These are phyloP conservation scores for Immersiella caudata DNA, from an alignment of 495 filamentous ascomycete species.

Conservation along the genomic window DNA sequence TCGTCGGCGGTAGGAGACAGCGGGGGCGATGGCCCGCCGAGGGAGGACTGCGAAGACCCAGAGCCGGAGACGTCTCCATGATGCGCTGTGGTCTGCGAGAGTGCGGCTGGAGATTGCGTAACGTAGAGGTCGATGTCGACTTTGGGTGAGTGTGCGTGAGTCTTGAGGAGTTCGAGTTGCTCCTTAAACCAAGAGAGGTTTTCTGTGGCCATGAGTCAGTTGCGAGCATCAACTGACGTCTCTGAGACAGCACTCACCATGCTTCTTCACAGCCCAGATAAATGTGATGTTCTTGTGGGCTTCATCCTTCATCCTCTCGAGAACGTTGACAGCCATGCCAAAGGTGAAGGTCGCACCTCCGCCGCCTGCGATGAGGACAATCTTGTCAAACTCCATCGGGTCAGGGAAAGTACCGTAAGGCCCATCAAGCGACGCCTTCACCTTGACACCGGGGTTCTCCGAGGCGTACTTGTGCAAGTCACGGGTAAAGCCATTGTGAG, in stretches of 20 bases:
- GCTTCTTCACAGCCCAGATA: constrained; percentile 56
- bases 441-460: constrained; percentile 47
- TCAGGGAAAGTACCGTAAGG: constrained; percentile 61
- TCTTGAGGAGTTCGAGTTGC: constrained; percentile 48
- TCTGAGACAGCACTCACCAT: constrained; percentile 43
- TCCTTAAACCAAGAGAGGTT: constrained; percentile 55
- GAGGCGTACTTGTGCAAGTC: constrained; percentile 56
- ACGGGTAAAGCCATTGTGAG: constrained; percentile 60
- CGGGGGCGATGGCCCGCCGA: constrained; percentile 22
- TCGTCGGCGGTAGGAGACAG: constrained; percentile 25
- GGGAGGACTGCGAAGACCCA: constrained; percentile 28
- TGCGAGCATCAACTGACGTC: constrained; percentile 1
- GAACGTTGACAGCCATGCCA: constrained; percentile 53
- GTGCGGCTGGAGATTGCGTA: constrained; percentile 34
- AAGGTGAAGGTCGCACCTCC: constrained; percentile 63
- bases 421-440: constrained; percentile 59
- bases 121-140: constrained; percentile 53
- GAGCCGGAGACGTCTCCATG: constrained; percentile 2
- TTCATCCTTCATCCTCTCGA: constrained; percentile 46
- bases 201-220: constrained; percentile 13
- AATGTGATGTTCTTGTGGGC: constrained; percentile 54
- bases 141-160: constrained; percentile 46
- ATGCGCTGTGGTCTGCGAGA: constrained; percentile 16
- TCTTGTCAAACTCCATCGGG: constrained; percentile 58
- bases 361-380: constrained; percentile 62